A percentile compares a stretch with the other conserved stretches of the same genome.
Conservation (phyloP, 305 asterid species). For the Fraxinus baroniana region DNA sequence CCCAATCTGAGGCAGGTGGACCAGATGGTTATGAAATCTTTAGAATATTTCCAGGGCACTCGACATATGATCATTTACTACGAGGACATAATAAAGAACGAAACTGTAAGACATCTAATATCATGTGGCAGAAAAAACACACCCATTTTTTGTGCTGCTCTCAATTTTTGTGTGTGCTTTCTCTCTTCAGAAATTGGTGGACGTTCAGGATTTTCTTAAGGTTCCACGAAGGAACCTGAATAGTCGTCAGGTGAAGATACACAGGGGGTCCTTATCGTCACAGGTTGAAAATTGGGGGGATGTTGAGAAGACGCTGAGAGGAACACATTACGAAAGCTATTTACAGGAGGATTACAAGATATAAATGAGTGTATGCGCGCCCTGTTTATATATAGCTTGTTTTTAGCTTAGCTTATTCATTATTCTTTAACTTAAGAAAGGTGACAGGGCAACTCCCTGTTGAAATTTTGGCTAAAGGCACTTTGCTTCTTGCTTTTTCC, state of each 20-base stretch:
- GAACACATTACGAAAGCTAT: constrained; percentile 71
- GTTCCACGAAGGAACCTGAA: constrained; percentile 61
- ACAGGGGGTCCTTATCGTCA: constrained; percentile 65
- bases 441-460: constrained; percentile 35
- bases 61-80: constrained; percentile 75
- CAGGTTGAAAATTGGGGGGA: constrained; percentile 89
- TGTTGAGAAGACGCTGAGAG: constrained; percentile 62
- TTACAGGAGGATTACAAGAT: constrained; percentile 58
- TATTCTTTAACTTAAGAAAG: constrained; percentile 46
- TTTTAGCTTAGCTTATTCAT: constrained; percentile 39
- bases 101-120: constrained; percentile 51
- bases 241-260: constrained; percentile 93
- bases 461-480: constrained; percentile 40
- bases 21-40: constrained; percentile 50
- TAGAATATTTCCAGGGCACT: constrained; percentile 74
- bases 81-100: constrained; percentile 73
- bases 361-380: constrained; percentile 19
- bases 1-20: constrained; percentile 65
- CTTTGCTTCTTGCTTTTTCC: background rate
- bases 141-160: background rate
- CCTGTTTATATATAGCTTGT: constrained; percentile 36
- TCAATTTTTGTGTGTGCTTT: background rate
- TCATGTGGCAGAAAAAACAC: background rate
- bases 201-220: constrained; percentile 72
- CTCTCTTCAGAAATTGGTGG: constrained; percentile 55